Conservation (phyloP, 331 rosid species). For the Pyracantha coccinea region DNA sequence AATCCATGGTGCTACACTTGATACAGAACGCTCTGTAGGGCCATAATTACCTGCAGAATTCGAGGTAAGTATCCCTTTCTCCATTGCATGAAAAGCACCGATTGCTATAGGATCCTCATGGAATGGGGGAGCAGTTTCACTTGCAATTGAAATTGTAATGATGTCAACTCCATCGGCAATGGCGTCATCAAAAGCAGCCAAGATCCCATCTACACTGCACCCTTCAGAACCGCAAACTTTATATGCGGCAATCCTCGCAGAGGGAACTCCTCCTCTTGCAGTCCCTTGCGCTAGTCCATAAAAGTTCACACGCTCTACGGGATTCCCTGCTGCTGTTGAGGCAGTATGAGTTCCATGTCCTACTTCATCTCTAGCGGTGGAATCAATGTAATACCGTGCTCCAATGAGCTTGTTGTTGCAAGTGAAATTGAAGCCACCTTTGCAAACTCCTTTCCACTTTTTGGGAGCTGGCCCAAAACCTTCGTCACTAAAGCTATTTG, state of each 20-base stretch:
- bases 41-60: slow-evolving; percentile 28
- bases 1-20: slow-evolving; percentile 27
- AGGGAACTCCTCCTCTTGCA: slow-evolving; percentile 38
- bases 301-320: background rate
- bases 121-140: rapidly evolving
- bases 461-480: slow-evolving; percentile 31
- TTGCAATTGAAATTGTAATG: slow-evolving; percentile 12
- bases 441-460: slow-evolving; percentile 28
- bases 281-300: slow-evolving; percentile 24
- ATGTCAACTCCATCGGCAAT: slow-evolving; percentile 40
- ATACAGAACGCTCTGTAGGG: background rate
- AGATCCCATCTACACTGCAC: background rate
- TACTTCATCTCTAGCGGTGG: background rate
- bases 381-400: slow-evolving; percentile 8
- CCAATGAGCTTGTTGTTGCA: slow-evolving; percentile 31
- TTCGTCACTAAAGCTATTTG: slow-evolving; percentile 19
- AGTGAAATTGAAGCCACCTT: slow-evolving; percentile 21
- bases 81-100: slow-evolving; percentile 37
- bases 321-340: slow-evolving; percentile 27
- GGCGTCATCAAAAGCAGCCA: slow-evolving; percentile 33
- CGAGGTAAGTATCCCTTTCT: slow-evolving; percentile 23
- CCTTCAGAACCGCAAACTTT: background rate
- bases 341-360: slow-evolving; percentile 37
- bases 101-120: slow-evolving; percentile 2
- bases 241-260: slow-evolving; percentile 25